Evolutionary conservation across 495 filamentous ascomycete species (phyloP).

Genomic region (Aspergillus heteromorphus): DNA sequence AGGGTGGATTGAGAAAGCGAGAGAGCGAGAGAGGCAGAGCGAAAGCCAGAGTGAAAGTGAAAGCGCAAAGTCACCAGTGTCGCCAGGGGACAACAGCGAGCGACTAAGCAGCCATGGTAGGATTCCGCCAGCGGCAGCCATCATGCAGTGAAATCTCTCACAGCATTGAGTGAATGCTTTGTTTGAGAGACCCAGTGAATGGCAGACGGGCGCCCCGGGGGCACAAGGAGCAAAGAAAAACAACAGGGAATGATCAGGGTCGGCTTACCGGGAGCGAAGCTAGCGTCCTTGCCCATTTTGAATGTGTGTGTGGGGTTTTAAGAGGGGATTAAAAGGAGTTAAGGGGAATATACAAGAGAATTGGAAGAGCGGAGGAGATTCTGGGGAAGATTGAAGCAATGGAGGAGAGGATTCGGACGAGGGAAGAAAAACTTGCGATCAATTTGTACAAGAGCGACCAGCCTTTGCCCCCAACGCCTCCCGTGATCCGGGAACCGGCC

Average conservation of each 20-base stretch:
- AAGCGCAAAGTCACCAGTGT: background rate
- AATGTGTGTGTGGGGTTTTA: constrained; percentile 20
- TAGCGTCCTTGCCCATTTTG: constrained; percentile 44
- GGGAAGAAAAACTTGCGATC: constrained; percentile 31
- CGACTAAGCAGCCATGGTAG: background rate
- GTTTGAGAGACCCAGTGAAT: background rate
- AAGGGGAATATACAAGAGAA: constrained; percentile 35
- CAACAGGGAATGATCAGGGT: constrained; percentile 5
- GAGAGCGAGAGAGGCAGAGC: no score
- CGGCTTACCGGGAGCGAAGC: constrained; percentile 42
- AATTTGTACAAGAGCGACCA: constrained; percentile 29
- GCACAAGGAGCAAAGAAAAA: background rate
- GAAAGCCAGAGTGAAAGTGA: background rate
- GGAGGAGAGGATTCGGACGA: constrained; percentile 14
- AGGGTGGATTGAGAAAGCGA: background rate
- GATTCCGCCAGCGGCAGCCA: background rate
- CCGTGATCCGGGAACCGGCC: constrained; percentile 32
- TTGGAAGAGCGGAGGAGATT: constrained; percentile 14
- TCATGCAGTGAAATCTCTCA: background rate
- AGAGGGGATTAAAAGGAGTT: constrained; percentile 22
- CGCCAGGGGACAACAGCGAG: background rate
- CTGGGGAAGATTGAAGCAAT: constrained; percentile 13
- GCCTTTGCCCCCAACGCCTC: constrained; percentile 27
- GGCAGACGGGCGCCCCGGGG: background rate
- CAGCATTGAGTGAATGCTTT: constrained; percentile 1